These are phyloP conservation scores for Anisogramma anomala DNA, from an alignment of 2,329 filamentous ascomycete species.

Conservation along the genomic window DNA sequence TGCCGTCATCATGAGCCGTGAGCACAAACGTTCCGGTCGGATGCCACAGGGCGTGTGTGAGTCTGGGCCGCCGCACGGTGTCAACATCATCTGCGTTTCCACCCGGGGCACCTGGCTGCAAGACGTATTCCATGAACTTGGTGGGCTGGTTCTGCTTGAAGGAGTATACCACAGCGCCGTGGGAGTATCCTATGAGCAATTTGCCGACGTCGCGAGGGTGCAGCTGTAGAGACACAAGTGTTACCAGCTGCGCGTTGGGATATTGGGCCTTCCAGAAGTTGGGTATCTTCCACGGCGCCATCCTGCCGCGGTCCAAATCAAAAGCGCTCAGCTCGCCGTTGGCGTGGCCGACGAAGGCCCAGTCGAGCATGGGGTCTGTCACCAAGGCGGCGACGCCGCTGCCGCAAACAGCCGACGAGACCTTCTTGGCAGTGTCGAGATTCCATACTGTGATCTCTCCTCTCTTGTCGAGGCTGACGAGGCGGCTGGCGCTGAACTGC, in stretches of 20 bases:
- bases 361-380: conserved; percentile 85
- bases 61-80: conserved; percentile 53
- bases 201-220: conserved; percentile 90
- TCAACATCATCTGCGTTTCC: conserved; percentile 55
- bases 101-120: conserved; percentile 76
- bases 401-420: conserved; percentile 63
- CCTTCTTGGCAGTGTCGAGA: conserved; percentile 53
- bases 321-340: conserved; percentile 84
- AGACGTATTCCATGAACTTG: conserved; percentile 71
- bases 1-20: conserved; percentile 82
- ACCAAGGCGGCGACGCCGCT: conserved; percentile 63
- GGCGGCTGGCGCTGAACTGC: conserved; percentile 75
- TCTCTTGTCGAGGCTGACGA: conserved; percentile 73
- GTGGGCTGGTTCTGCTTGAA: conserved; percentile 80
- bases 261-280: conserved; percentile 76
- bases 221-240: conserved; percentile 67
- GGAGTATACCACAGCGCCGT: conserved; percentile 81
- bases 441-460: conserved; percentile 82
- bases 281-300: conserved; percentile 68
- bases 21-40: conserved; percentile 83
- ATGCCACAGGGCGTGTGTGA: conserved; percentile 86
- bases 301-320: conserved; percentile 70
- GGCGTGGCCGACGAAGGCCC: conserved; percentile 74
- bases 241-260: conserved; percentile 45
- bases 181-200: conserved; percentile 77